A percentile compares a stretch with the other conserved stretches of the same genome.
These are phyloP conservation scores for Tolypocladium amazonense DNA, from an alignment of 2,329 filamentous ascomycete species.

Conservation along the genomic window DNA sequence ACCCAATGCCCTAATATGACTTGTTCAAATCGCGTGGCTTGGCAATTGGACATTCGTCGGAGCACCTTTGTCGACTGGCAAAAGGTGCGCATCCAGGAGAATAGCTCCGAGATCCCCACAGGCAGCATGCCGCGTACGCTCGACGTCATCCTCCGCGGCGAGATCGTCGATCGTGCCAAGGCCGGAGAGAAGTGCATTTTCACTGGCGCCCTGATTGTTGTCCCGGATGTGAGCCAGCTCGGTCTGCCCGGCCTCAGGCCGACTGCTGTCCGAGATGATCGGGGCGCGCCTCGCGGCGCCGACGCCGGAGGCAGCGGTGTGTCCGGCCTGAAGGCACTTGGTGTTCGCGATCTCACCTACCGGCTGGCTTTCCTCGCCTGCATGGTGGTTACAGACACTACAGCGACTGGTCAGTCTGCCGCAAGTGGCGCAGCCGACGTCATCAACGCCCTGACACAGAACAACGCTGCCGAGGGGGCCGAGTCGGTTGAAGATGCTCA, in stretches of 20 bases:
- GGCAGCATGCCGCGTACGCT: conserved; percentile 98
- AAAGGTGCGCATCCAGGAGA: conserved; percentile 95
- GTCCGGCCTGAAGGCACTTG: conserved; percentile 79
- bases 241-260: conserved; percentile 77
- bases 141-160: conserved; percentile 90
- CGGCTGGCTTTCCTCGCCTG: conserved; percentile 92
- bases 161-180: conserved; percentile 95
- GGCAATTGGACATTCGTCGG: conserved; percentile 92
- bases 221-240: conserved; percentile 92
- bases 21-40: conserved; percentile 84
- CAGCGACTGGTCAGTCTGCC: conserved; percentile 64
- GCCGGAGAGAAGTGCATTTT: conserved; percentile 98
- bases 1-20: conserved; percentile 84
- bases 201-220: conserved; percentile 89
- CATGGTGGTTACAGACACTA: conserved; percentile 87
- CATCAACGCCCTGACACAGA: conserved; percentile 62
- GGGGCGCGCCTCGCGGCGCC: conserved; percentile 58
- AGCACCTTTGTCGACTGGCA: conserved; percentile 99
- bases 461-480: conserved; percentile 51
- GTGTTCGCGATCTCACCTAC: conserved; percentile 91
- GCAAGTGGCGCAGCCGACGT: conserved; percentile 62
- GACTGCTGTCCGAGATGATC: conserved; percentile 75
- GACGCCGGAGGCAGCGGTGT: conserved; percentile 81
- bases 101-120: conserved; percentile 94
- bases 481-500: conserved; percentile 78